Percentiles rank a stretch among this genome's conserved stretches.
These are phyloP conservation scores for Saposhnikovia divaricata DNA, from an alignment of 129 eudicot species.

Conservation along the genomic window DNA sequence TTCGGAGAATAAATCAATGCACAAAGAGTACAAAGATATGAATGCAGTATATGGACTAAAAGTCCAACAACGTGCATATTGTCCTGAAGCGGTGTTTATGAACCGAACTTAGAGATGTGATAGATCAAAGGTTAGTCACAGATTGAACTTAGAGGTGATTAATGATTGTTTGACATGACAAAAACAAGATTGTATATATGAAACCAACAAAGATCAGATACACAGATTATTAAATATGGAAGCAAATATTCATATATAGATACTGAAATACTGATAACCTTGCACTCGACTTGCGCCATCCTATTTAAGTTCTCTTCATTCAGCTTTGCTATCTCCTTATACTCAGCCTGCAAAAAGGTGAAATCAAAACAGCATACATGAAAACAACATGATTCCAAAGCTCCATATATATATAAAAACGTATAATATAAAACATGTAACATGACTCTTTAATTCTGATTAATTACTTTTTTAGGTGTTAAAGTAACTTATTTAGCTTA, in stretches of 20 bases:
- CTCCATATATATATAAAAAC: not conserved
- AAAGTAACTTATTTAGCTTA: too few relatives aligned
- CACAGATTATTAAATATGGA: not conserved
- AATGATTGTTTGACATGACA: not conserved
- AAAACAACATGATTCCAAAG: not conserved
- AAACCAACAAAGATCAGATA: too few relatives aligned
- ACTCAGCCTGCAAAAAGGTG: conserved; percentile 23
- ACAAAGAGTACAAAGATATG: not conserved
- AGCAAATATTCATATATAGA: not conserved
- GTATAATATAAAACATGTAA: too few relatives aligned
- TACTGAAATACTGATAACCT: conserved; percentile 33
- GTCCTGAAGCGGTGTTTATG: too few relatives aligned
- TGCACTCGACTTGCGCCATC: conserved; percentile 69
- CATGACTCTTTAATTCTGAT: not conserved
- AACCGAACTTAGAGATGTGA: not conserved
- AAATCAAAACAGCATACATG: not conserved
- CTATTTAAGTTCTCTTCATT: conserved; percentile 44
- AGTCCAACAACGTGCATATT: not conserved
- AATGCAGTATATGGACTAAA: too few relatives aligned
- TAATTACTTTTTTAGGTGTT: not conserved
- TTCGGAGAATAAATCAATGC: not conserved
- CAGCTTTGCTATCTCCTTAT: conserved; percentile 26
- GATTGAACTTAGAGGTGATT: too few relatives aligned
- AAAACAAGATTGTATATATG: not conserved
- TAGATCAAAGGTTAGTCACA: too few relatives aligned